A percentile compares a stretch with the other conserved stretches of the same genome.
phyloP scores from a whole-genome alignment of 805 yeast species.

The Hyphopichia homilentoma region DNA sequence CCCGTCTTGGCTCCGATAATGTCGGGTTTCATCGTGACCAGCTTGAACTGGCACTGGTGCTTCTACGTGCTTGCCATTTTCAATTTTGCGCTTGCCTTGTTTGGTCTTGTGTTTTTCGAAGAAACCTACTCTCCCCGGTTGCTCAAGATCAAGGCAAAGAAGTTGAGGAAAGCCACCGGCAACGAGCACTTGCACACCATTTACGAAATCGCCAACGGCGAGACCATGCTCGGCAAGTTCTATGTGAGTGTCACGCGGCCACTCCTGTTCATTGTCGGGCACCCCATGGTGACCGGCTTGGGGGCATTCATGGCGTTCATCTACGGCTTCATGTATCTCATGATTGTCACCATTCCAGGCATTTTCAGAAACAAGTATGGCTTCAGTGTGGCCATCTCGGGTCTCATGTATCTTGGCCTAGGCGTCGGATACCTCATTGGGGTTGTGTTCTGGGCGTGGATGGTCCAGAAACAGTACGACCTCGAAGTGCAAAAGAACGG shows the following conservation, averaged over 20 bases:
- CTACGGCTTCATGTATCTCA: conserved; percentile 63
- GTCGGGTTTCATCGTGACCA: conserved; percentile 53
- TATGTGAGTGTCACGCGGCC: conserved; percentile 52
- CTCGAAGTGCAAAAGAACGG: conserved; percentile 36
- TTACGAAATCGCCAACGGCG: conserved; percentile 55
- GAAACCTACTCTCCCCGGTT: conserved; percentile 62
- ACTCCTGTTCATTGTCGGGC: conserved; percentile 44
- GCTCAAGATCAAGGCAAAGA: conserved; percentile 42
- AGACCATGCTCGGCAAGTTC: conserved; percentile 38
- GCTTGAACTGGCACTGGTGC: conserved; percentile 63
- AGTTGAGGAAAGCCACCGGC: conserved; percentile 50
- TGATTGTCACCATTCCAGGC: conserved; percentile 57
- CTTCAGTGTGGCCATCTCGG: conserved; percentile 45
- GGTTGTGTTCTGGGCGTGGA: conserved; percentile 43
- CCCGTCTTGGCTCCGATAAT: conserved; percentile 64
- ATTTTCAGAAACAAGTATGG: conserved; percentile 48
- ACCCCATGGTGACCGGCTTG: conserved; percentile 62
- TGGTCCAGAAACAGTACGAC: conserved; percentile 39
- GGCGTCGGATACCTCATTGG: conserved; percentile 55
- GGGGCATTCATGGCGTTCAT: conserved; percentile 63
- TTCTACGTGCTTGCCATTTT: conserved; percentile 58
- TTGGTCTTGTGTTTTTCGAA: conserved; percentile 45
- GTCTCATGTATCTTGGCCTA: conserved; percentile 56
- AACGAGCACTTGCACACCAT: conserved; percentile 55
- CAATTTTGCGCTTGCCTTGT: conserved; percentile 45